Conservation (phyloP, 805 yeast species). For the Ogataea pignaliae region DNA sequence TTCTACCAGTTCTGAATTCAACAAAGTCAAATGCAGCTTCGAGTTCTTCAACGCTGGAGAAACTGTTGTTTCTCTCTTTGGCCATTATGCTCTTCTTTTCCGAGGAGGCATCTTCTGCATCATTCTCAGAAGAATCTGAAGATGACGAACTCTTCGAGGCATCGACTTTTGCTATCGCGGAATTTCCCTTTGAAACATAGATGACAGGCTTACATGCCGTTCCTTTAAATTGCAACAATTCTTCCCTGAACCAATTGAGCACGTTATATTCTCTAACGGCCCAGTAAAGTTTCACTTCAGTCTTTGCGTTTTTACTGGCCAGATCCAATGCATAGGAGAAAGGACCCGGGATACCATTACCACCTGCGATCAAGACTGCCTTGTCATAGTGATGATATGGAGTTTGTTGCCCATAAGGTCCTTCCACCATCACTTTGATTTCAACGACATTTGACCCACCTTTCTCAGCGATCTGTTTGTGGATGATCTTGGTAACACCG, state of each 20-base stretch:
- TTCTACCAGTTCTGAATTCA: constrained; percentile 43
- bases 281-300: constrained; percentile 55
- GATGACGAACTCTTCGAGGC: constrained; percentile 3
- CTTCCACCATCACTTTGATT: constrained; percentile 61
- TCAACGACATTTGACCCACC: constrained; percentile 23
- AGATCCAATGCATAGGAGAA: constrained; percentile 36
- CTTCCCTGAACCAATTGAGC: constrained; percentile 47
- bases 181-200: constrained; percentile 36
- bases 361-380: constrained; percentile 64
- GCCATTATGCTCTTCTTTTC: constrained; percentile 19
- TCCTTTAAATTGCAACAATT: constrained; percentile 31
- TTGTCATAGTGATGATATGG: constrained; percentile 49
- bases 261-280: constrained; percentile 49
- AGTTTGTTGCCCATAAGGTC: constrained; percentile 64
- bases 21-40: constrained; percentile 31
- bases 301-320: constrained; percentile 29
- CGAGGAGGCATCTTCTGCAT: constrained; percentile 7
- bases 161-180: constrained; percentile 9
- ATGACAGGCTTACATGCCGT: constrained; percentile 35
- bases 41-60: constrained; percentile 11
- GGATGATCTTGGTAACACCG: constrained; percentile 50
- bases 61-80: constrained; percentile 6
- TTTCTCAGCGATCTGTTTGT: constrained; percentile 24
- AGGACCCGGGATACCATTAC: constrained; percentile 67
- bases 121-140: constrained; percentile 6